A percentile compares a stretch with the other conserved stretches of the same genome.
Conservation (phyloP, 2,329 filamentous ascomycete species). For the Trichoderma koningiopsis region DNA sequence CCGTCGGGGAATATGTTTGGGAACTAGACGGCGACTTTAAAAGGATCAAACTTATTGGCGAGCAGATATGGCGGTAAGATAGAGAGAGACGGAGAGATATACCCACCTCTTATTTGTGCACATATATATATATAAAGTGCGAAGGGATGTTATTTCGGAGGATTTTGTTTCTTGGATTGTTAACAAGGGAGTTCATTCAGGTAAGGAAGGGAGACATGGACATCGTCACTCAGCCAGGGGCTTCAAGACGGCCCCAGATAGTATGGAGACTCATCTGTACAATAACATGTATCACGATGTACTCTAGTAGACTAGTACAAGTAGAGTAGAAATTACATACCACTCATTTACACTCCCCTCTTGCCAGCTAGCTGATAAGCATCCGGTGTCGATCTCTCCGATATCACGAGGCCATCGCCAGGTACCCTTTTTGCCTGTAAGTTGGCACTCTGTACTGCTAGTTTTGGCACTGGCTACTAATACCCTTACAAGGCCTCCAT, state of each 20-base stretch:
- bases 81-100: background rate
- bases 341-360: background rate
- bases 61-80: background rate
- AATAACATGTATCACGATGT: background rate
- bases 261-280: background rate
- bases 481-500: background rate
- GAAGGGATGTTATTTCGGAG: background rate
- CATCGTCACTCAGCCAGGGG: conserved; percentile 11
- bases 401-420: background rate
- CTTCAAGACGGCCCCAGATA: background rate
- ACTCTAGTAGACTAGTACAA: background rate
- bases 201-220: background rate
- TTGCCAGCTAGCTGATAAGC: background rate
- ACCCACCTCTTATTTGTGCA: background rate
- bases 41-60: background rate
- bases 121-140: background rate
- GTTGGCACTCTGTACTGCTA: background rate
- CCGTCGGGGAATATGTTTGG: conserved; percentile 36
- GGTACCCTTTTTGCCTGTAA: background rate
- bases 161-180: background rate
- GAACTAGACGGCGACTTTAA: conserved; percentile 18
- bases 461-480: background rate
- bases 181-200: background rate
- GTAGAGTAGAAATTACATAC: background rate
- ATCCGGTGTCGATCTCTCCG: conserved; percentile 11